These are phyloP conservation scores for Annulohypoxylon bovei DNA, from an alignment of 495 filamentous ascomycete genomes.

Conservation along the genomic window DNA sequence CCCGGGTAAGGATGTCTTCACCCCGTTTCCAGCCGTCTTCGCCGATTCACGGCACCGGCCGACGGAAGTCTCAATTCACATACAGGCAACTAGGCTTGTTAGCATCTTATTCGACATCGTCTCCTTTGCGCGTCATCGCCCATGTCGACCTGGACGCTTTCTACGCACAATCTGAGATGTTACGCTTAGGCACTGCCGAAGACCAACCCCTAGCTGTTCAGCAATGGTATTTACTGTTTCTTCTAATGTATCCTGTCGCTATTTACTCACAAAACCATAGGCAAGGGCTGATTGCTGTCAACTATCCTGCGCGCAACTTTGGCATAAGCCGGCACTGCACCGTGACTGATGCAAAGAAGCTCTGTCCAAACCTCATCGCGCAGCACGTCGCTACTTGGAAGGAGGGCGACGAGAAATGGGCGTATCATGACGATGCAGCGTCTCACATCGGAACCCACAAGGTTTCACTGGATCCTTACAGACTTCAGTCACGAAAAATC, in stretches of 20 bases:
- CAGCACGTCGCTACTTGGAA: slow-evolving; percentile 97
- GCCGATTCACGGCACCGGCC: slow-evolving; percentile 49
- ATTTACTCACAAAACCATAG: slow-evolving; percentile 45
- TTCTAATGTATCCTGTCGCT: not conserved
- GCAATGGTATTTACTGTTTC: slow-evolving; percentile 66
- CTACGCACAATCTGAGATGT: slow-evolving; percentile 96
- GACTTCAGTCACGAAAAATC: slow-evolving; percentile 85
- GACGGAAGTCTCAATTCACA: slow-evolving; percentile 77
- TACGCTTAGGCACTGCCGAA: slow-evolving; percentile 77
- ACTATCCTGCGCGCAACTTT: slow-evolving; percentile 86
- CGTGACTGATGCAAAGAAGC: slow-evolving; percentile 83
- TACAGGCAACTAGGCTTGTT: slow-evolving; percentile 83
- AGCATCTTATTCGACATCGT: slow-evolving; percentile 71
- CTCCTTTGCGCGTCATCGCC: slow-evolving; percentile 85
- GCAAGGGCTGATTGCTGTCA: slow-evolving; percentile 90
- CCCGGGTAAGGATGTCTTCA: slow-evolving; percentile 40
- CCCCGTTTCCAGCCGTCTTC: slow-evolving; percentile 51
- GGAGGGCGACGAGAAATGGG: slow-evolving; percentile 91
- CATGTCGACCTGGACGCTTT: slow-evolving; percentile 98
- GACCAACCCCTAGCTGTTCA: slow-evolving; percentile 91
- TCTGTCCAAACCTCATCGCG: slow-evolving; percentile 82
- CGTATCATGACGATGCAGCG: slow-evolving; percentile 81
- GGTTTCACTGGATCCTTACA: slow-evolving; percentile 92
- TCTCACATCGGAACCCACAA: slow-evolving; percentile 86
- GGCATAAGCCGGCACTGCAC: slow-evolving; percentile 81